Evolutionary conservation across 2,329 filamentous ascomycete genomes (phyloP).

Genomic region (Trichoderma sp.): DNA sequence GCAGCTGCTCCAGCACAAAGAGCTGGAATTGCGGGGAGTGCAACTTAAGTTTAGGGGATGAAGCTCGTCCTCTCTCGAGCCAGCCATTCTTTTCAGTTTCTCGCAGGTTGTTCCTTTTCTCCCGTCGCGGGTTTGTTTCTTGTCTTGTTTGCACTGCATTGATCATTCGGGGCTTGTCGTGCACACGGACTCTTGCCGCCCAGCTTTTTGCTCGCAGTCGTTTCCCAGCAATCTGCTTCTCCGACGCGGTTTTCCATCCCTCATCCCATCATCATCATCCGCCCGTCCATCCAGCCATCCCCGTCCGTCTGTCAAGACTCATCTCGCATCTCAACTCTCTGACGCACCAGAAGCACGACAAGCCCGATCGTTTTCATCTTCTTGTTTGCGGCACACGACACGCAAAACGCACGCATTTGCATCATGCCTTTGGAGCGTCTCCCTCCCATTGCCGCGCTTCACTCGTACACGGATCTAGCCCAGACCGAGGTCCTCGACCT

Average conservation of each 20-base stretch:
- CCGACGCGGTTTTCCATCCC: too few relatives aligned
- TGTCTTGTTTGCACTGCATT: conserved; percentile 2
- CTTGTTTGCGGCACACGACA: not conserved
- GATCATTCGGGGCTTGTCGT: not conserved
- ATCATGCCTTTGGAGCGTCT: conserved; percentile 43
- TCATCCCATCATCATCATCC: too few relatives aligned
- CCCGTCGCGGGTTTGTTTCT: conserved; percentile 1
- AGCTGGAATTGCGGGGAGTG: conserved; percentile 22
- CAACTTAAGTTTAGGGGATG: conserved; percentile 11
- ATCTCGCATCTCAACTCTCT: too few relatives aligned
- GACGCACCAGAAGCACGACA: not conserved
- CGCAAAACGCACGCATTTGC: not conserved
- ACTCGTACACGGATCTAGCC: conserved; percentile 55
- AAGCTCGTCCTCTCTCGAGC: conserved; percentile 14
- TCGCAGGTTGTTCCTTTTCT: not conserved
- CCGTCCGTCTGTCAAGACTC: too few relatives aligned
- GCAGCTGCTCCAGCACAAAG: conserved; percentile 32
- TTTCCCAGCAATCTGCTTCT: not conserved
- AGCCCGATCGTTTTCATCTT: not conserved
- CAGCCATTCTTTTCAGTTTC: not conserved
- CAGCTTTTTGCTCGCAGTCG: not conserved
- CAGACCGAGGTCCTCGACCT: conserved; percentile 68
- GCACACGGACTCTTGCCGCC: not conserved
- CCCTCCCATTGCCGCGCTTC: conserved; percentile 60
- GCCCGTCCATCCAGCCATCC: too few relatives aligned